phyloP scores from a whole-genome alignment of 345 rosid species.

The Noccaea bulbosa region DNA sequence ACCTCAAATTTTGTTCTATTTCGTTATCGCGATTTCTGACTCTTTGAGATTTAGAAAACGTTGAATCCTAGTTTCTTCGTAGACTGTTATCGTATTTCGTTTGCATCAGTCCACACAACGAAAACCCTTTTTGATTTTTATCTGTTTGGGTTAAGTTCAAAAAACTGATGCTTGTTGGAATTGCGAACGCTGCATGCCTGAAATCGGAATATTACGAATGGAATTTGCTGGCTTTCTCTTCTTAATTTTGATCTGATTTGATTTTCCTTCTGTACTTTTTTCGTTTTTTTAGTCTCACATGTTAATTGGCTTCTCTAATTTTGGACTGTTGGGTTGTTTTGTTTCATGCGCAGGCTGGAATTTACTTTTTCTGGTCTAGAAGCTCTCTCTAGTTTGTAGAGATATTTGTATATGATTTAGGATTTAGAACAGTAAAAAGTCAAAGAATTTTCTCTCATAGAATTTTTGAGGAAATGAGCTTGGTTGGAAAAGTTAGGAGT shows the following conservation, averaged over 20 bases:
- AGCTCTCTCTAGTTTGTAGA: not conserved
- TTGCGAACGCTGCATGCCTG: slow-evolving; percentile 27
- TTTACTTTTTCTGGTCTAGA: not conserved
- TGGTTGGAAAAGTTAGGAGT: slow-evolving; percentile 90
- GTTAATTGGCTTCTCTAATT: slow-evolving; percentile 26
- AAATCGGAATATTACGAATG: slow-evolving; percentile 18
- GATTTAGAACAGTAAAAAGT: slow-evolving; percentile 14
- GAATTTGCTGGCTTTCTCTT: slow-evolving; percentile 5
- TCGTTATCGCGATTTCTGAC: slow-evolving; percentile 14
- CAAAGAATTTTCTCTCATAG: not conserved
- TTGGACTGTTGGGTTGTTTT: slow-evolving; percentile 38
- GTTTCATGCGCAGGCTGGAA: slow-evolving; percentile 35
- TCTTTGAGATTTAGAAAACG: slow-evolving; percentile 29
- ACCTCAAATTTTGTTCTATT: slow-evolving; percentile 4
- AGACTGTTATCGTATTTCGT: slow-evolving; percentile 4
- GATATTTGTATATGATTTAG: slow-evolving; percentile 23
- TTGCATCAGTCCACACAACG: not conserved
- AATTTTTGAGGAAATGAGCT: slow-evolving; percentile 61
- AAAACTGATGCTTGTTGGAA: slow-evolving; percentile 23
- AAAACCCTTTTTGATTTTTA: slow-evolving; percentile 8
- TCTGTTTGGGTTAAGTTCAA: slow-evolving; percentile 14
- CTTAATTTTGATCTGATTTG: not conserved
- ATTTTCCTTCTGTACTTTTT: slow-evolving; percentile 3
- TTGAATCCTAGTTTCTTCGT: slow-evolving; percentile 20
- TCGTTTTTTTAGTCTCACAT: slow-evolving; percentile 9